Conservation (phyloP, 495 filamentous ascomycete species). For the Penicillium coprophilum region DNA sequence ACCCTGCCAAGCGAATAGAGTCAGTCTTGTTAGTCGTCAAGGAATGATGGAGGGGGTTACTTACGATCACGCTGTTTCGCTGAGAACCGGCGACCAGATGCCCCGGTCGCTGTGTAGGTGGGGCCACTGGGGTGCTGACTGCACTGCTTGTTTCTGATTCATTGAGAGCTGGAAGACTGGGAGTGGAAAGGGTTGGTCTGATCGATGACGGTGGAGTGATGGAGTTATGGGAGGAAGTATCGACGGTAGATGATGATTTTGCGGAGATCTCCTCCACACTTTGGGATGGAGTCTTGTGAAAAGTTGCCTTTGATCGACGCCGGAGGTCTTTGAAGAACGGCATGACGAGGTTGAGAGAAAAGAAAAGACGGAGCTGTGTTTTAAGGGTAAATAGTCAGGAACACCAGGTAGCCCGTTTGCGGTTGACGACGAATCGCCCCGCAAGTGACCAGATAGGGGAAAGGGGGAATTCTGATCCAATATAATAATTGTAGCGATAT, state of each 20-base stretch:
- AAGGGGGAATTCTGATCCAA: neutral
- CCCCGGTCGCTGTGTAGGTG: constrained; percentile 44
- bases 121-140: constrained; percentile 36
- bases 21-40: neutral
- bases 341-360: constrained; percentile 33
- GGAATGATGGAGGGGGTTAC: constrained; percentile 13
- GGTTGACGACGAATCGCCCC: constrained; percentile 24
- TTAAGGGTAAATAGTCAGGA: constrained; percentile 18
- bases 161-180: constrained; percentile 54
- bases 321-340: constrained; percentile 77
- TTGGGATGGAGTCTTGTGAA: constrained; percentile 54
- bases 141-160: constrained; percentile 38
- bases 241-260: constrained; percentile 65
- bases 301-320: constrained; percentile 67
- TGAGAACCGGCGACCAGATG: constrained; percentile 45
- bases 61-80: constrained; percentile 52
- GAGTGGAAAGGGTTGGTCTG: constrained; percentile 52
- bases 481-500: neutral
- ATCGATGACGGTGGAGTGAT: constrained; percentile 61
- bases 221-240: constrained; percentile 54
- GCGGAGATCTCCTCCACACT: constrained; percentile 52
- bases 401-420: constrained; percentile 45
- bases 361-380: neutral
- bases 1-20: constrained; percentile 27
- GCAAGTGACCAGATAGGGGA: constrained; percentile 15